Percentiles rank a stretch among this genome's conserved stretches.
These are phyloP conservation scores for Orobanche coerulescens DNA, from an alignment of 257 asterid genomes.

Conservation along the genomic window DNA sequence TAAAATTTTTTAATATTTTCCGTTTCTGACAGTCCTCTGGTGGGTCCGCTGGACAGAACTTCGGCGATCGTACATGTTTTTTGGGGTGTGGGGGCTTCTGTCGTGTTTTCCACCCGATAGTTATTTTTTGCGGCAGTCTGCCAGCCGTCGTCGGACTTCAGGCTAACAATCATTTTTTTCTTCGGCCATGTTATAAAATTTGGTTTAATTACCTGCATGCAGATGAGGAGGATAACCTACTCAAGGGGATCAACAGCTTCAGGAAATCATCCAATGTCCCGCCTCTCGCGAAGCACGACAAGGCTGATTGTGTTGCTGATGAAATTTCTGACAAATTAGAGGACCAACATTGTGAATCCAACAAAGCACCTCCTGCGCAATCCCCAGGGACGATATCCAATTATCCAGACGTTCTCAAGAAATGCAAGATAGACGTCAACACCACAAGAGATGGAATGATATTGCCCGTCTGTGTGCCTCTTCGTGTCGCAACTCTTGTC, in stretches of 20 bases:
- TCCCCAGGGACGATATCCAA: conserved; percentile 21
- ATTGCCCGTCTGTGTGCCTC: conserved; percentile 69
- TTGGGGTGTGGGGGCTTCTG: too few relatives aligned
- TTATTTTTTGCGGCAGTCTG: too few relatives aligned
- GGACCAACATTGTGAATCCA: conserved; percentile 30
- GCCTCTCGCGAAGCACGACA: conserved; percentile 44
- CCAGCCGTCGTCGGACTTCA: background rate
- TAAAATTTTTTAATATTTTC: too few relatives aligned
- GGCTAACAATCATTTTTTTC: background rate
- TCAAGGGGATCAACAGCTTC: conserved; percentile 65
- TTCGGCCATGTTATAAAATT: background rate
- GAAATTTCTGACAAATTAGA: conserved; percentile 47
- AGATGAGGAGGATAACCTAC: conserved; percentile 57
- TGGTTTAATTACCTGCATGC: too few relatives aligned
- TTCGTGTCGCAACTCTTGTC: conserved; percentile 52
- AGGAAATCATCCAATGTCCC: conserved; percentile 34
- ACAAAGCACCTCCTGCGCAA: conserved; percentile 22
- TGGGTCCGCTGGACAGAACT: too few relatives aligned
- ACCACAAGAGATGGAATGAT: conserved; percentile 52
- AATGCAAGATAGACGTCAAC: conserved; percentile 53
- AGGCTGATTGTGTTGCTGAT: conserved; percentile 58
- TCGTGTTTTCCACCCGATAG: too few relatives aligned
- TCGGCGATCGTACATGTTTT: too few relatives aligned
- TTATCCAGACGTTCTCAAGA: conserved; percentile 36
- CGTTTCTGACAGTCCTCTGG: too few relatives aligned